Percentiles rank a stretch among this genome's conserved stretches.
These are phyloP conservation scores for Babjeviella inositovora DNA, from an alignment of 805 yeast genomes.

Conservation along the genomic window DNA sequence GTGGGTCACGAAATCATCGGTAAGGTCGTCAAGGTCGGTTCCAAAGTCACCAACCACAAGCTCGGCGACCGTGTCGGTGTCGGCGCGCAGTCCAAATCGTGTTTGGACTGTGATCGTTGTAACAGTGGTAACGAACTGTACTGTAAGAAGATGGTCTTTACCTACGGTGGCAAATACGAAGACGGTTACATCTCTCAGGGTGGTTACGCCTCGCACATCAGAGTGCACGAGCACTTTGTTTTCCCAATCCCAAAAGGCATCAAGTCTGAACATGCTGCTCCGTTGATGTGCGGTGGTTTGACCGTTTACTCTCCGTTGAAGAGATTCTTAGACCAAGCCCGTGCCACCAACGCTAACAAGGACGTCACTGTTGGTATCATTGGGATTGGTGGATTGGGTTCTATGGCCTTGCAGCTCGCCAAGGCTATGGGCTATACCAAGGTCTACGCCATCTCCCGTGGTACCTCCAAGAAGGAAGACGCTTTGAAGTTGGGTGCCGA, in stretches of 20 bases:
- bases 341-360: conserved; percentile 21
- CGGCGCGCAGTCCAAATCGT: conserved; percentile 23
- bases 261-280: conserved; percentile 26
- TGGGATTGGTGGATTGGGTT: conserved; percentile 44
- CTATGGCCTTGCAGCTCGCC: conserved; percentile 37
- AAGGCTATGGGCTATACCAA: conserved; percentile 47
- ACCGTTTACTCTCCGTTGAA: conserved; percentile 36
- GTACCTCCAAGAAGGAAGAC: conserved; percentile 26
- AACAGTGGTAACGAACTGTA: conserved; percentile 18
- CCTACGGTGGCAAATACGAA: conserved; percentile 3
- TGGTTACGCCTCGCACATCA: conserved; percentile 31
- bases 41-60: conserved; percentile 14
- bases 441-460: conserved; percentile 39
- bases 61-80: conserved; percentile 28
- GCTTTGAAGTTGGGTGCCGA: conserved; percentile 36
- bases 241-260: conserved; percentile 31
- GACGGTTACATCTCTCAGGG: conserved; percentile 18
- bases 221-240: conserved; percentile 23
- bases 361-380: conserved; percentile 35
- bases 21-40: conserved; percentile 18
- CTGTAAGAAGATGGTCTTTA: not conserved
- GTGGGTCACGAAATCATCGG: conserved; percentile 36
- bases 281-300: conserved; percentile 40
- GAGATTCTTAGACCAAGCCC: too few species aligned
- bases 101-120: conserved; percentile 18